Conservation (phyloP, 1,139 yeast genomes). For the Protomyces lactucae-debilis region DNA sequence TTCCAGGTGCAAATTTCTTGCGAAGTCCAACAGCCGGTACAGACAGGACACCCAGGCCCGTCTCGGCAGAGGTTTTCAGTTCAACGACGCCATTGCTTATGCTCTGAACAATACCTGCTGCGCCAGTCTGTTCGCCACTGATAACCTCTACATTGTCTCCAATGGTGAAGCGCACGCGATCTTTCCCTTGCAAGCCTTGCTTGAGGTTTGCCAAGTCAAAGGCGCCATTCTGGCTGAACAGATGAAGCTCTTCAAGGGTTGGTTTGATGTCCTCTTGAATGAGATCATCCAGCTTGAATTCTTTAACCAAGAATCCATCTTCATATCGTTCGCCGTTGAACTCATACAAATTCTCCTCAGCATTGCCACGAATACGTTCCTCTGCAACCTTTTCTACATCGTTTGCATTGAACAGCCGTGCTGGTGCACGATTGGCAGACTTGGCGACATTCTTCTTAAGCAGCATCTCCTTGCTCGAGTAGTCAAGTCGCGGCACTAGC, state of each 20-base stretch:
- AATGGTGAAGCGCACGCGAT: slow-evolving; percentile 64
- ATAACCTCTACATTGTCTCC: slow-evolving; percentile 91
- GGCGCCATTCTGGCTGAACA: slow-evolving; percentile 76
- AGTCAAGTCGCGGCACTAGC: slow-evolving; percentile 87
- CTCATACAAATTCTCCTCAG: slow-evolving; percentile 64
- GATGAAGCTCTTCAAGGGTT: slow-evolving; percentile 77
- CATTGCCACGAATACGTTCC: slow-evolving; percentile 52
- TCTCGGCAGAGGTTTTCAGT: slow-evolving; percentile 32
- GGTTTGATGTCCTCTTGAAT: slow-evolving; percentile 82
- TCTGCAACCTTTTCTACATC: slow-evolving; percentile 61
- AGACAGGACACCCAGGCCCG: slow-evolving; percentile 46
- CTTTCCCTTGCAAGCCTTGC: slow-evolving; percentile 59
- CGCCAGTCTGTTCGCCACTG: slow-evolving; percentile 89
- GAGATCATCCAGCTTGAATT: slow-evolving; percentile 62
- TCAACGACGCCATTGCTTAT: slow-evolving; percentile 37
- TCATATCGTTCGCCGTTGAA: slow-evolving; percentile 84
- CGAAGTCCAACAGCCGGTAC: slow-evolving; percentile 78
- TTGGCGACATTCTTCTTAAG: slow-evolving; percentile 46
- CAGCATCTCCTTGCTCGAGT: slow-evolving; percentile 60
- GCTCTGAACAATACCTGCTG: slow-evolving; percentile 71
- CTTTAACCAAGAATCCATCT: slow-evolving; percentile 82
- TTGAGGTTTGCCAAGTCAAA: slow-evolving; percentile 82
- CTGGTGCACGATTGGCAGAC: slow-evolving; percentile 59
- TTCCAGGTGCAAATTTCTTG: slow-evolving; percentile 84
- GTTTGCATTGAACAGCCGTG: slow-evolving; percentile 71